phyloP scores from a whole-genome alignment of 2,329 filamentous ascomycete species.

The Orbilia quercus region DNA sequence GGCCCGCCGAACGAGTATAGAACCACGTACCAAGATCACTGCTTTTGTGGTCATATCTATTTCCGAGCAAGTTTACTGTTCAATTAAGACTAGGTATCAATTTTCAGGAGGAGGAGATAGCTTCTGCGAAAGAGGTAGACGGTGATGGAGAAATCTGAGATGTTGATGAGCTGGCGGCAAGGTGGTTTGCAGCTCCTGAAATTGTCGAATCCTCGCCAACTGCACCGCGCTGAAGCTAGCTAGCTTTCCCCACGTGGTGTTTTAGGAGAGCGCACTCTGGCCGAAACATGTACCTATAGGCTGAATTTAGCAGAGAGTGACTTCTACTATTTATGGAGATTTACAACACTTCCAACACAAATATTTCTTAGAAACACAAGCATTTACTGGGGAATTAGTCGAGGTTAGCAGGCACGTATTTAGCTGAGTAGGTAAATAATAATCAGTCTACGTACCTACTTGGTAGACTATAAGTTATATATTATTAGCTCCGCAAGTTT shows the following conservation, averaged over 20 bases:
- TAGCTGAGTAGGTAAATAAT: too few relatives aligned
- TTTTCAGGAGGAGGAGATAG: neutral
- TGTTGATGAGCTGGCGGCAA: slow-evolving; percentile 41
- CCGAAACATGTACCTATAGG: slow-evolving; percentile 25
- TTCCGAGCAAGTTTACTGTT: slow-evolving; percentile 6
- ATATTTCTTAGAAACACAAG: too few relatives aligned
- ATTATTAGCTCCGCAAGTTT: too few relatives aligned
- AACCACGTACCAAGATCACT: slow-evolving; percentile 80
- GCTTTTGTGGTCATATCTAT: slow-evolving; percentile 76
- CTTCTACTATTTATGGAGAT: neutral
- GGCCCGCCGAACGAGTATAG: neutral
- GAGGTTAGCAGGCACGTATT: too few relatives aligned
- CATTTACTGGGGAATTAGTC: too few relatives aligned
- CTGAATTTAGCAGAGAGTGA: slow-evolving; percentile 1
- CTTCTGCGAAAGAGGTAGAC: slow-evolving; percentile 8
- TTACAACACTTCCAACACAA: slow-evolving; percentile 34
- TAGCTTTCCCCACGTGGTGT: slow-evolving; percentile 52
- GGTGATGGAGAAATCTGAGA: slow-evolving; percentile 5
- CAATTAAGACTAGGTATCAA: slow-evolving; percentile 29
- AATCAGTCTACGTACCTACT: too few relatives aligned
- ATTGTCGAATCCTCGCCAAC: slow-evolving; percentile 26
- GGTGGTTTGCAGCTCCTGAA: slow-evolving; percentile 33
- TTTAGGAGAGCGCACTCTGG: slow-evolving; percentile 23
- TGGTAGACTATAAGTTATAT: too few relatives aligned
- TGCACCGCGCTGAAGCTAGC: slow-evolving; percentile 37